phyloP scores from a whole-genome alignment of 306 rosid species.

The Vachellia collinsii region DNA sequence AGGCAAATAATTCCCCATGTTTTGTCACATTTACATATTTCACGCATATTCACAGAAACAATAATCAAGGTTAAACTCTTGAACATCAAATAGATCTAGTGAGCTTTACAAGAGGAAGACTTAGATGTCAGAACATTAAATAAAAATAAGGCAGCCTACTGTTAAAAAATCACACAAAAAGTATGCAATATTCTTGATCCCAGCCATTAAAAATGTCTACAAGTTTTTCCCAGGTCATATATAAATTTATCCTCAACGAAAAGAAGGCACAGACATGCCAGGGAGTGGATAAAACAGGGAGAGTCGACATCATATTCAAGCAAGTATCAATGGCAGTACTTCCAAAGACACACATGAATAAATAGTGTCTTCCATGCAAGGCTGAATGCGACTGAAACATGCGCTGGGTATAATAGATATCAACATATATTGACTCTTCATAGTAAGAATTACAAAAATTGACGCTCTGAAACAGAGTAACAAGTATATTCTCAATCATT shows the following conservation, averaged over 20 bases:
- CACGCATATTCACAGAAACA: conserved; percentile 10
- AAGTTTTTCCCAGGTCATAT: neutral
- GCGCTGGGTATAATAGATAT: neutral
- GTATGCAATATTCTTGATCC: neutral
- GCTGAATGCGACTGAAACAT: conserved; percentile 21
- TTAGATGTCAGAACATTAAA: neutral
- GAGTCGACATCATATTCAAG: neutral
- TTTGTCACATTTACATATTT: conserved; percentile 18
- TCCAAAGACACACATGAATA: conserved; percentile 6
- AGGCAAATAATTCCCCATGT: neutral
- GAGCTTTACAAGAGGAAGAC: neutral
- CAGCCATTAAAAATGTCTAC: neutral
- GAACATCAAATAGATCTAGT: neutral
- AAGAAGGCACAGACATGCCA: conserved; percentile 19
- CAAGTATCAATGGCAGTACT: conserved; percentile 1
- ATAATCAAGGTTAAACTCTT: neutral
- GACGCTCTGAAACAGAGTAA: neutral
- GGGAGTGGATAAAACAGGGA: conserved; percentile 23
- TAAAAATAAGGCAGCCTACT: neutral
- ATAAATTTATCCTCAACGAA: conserved; percentile 1
- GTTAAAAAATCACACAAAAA: neutral
- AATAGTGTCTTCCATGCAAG: neutral
- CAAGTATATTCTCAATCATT: neutral
- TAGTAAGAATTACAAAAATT: neutral
- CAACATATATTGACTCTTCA: neutral